Conservation (phyloP, 208 protist genomes). For the Wallacemonas sp. region DNA sequence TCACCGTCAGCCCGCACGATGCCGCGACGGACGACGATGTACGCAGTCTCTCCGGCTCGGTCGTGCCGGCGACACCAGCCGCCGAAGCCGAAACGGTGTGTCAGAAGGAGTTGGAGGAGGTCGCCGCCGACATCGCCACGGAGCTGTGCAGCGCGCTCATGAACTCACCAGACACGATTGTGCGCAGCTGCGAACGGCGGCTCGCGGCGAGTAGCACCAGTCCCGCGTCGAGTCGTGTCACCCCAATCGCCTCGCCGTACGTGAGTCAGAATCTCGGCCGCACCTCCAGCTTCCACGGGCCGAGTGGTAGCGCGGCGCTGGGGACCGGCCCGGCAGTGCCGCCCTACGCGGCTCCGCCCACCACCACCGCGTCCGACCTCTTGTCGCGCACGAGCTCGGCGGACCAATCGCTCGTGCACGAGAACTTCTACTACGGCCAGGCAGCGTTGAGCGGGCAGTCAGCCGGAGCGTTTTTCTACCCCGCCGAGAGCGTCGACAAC, state of each 20-base stretch:
- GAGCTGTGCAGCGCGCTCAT: slow-evolving; percentile 71
- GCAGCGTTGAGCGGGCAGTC: slow-evolving; percentile 47
- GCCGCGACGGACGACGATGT: slow-evolving; percentile 32
- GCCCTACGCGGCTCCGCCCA: slow-evolving; percentile 1
- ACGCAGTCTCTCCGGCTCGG: slow-evolving; percentile 17
- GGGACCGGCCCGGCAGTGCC: too few species aligned
- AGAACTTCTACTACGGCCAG: slow-evolving; percentile 78
- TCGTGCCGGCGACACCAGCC: slow-evolving; percentile 19
- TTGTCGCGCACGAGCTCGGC: slow-evolving; percentile 37
- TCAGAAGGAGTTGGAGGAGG: slow-evolving; percentile 76
- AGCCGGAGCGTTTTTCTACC: slow-evolving; percentile 80
- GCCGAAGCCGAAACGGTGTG: slow-evolving; percentile 64
- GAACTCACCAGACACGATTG: slow-evolving; percentile 30
- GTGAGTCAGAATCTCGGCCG: slow-evolving; percentile 6
- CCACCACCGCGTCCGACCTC: slow-evolving; percentile 34
- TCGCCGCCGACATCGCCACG: slow-evolving; percentile 62
- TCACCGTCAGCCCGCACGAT: slow-evolving; percentile 26
- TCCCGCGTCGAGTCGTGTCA: not conserved
- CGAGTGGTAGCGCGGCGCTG: too few species aligned
- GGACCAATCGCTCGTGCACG: slow-evolving; percentile 72
- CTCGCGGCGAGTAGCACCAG: not conserved
- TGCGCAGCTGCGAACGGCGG: slow-evolving; percentile 11
- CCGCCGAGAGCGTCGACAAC: slow-evolving; percentile 33
- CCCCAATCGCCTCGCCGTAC: slow-evolving; percentile 10
- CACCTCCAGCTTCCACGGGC: slow-evolving; percentile 4